A percentile compares a stretch with the other conserved stretches of the same genome.
Evolutionary conservation across 2,329 filamentous ascomycete species (phyloP).

Genomic region (Colletotrichum melonis): DNA sequence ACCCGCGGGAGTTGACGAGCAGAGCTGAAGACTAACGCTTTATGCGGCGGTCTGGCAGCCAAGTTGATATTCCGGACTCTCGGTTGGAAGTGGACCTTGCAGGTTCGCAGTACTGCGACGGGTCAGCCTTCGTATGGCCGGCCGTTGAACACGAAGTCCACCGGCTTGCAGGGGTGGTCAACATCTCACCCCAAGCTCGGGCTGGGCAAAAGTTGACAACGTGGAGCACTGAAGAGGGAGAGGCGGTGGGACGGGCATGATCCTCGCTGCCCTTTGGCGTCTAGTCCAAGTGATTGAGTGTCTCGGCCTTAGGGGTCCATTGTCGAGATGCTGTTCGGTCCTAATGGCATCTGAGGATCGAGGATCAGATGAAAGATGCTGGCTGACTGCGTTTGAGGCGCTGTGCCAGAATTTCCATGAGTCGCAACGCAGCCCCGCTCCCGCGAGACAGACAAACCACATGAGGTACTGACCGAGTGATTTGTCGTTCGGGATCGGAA

Average conservation of each 20-base stretch:
- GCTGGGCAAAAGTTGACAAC: not conserved
- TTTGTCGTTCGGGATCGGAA: not conserved
- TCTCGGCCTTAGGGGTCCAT: conserved; percentile 19
- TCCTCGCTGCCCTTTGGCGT: conserved; percentile 10
- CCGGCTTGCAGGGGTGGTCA: conserved; percentile 14
- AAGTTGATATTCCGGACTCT: conserved; percentile 24
- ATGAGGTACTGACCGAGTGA: not conserved
- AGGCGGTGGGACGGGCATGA: conserved; percentile 30
- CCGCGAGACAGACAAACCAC: not conserved
- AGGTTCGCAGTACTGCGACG: conserved; percentile 1
- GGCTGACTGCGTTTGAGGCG: conserved; percentile 16
- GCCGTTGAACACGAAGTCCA: conserved; percentile 30
- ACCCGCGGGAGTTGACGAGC: conserved; percentile 15
- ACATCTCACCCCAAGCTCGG: conserved; percentile 4
- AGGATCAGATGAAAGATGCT: conserved; percentile 18
- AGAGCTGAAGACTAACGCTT: conserved; percentile 12
- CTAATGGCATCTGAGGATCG: not conserved
- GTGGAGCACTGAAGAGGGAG: not conserved
- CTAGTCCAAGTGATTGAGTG: conserved; percentile 2
- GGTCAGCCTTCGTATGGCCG: conserved; percentile 33
- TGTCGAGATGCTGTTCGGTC: conserved; percentile 6
- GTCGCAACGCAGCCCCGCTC: conserved; percentile 2
- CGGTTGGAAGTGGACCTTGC: conserved; percentile 28
- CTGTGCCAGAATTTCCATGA: conserved; percentile 10
- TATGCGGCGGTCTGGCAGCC: conserved; percentile 18